These are phyloP conservation scores for Euclidium syriacum DNA, from an alignment of 345 rosid species.

Conservation along the genomic window DNA sequence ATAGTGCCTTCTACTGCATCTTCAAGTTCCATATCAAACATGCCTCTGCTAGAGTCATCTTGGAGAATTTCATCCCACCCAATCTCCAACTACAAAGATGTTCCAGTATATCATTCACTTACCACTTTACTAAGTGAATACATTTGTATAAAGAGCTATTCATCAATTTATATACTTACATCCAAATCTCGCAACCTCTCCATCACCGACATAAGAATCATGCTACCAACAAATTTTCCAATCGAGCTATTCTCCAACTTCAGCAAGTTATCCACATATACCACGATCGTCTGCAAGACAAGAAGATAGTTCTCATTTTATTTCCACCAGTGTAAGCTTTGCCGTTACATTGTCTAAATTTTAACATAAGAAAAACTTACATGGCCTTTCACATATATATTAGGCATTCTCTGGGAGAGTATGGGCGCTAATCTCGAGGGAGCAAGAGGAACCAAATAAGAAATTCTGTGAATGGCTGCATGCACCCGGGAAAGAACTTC, in stretches of 20 bases:
- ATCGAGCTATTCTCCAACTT: conserved; percentile 66
- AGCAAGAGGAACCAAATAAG: conserved; percentile 67
- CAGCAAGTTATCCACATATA: conserved; percentile 74
- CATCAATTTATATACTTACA: conserved; percentile 45
- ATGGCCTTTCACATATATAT: conserved; percentile 36
- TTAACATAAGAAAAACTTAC: conserved; percentile 35
- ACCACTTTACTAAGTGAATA: not conserved
- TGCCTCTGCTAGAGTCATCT: conserved; percentile 68
- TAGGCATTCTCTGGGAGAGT: conserved; percentile 57
- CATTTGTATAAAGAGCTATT: not conserved
- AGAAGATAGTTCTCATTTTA: not conserved
- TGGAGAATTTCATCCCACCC: conserved; percentile 71
- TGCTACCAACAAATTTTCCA: conserved; percentile 64
- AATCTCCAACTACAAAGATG: conserved; percentile 52
- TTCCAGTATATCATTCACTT: not conserved
- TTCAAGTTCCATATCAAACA: conserved; percentile 82
- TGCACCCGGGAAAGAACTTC: conserved; percentile 75
- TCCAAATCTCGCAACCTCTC: conserved; percentile 81
- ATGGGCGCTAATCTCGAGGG: conserved; percentile 50
- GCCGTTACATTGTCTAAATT: not conserved
- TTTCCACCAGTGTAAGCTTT: not conserved
- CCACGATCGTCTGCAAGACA: conserved; percentile 33
- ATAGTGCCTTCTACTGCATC: conserved; percentile 39
- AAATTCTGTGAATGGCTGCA: conserved; percentile 50
- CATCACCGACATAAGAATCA: conserved; percentile 64